Base-by-base conservation (phyloP, 257 asterid species). In the Lycium barbarum region DNA sequence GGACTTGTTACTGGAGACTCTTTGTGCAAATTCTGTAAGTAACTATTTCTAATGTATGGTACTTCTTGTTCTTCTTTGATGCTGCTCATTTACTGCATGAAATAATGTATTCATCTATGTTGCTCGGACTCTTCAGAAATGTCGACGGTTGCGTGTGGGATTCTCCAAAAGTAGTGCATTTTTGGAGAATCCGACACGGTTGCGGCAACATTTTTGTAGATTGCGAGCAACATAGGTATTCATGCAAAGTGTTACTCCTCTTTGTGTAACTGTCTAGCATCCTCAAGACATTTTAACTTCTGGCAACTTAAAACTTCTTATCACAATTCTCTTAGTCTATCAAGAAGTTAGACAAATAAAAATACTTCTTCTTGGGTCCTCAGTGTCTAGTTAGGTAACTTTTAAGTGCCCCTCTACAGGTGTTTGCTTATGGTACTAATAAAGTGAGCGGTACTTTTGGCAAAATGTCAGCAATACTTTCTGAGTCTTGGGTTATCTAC, bases 21-120 rank as follows among this genome's bases (percentile, higher is more conserved):
- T 95, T 84, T 87, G 93, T 86, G 86, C 92, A 80, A 91, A 92
- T 85, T 82, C 97, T n/a, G 98, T 94, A 92, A 94, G 97, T 89
- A 78, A 65, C 22, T 59, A 45, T 83, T 62, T 51, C 65, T 40
- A 63, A 83, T 65, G 40, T 36, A 59, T 83, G 57, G 47, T 59
- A 67, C 53, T 83, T 83, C 22, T 40, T 36, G 26, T 12, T 57
- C 59, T 58, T 58, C 43, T 49, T 26, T 83, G 13, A 68, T 54
- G 80, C 63, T 68, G 81, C 70, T 61, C 35, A 11, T 63, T 74
- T 49, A 20, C 40, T 53, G 57, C 35, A 6, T 74, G 66, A 78
- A 53, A 12, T 13, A 74, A 49, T 51, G 62, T 13, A 12, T 49
- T 26, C 33, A 26, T 26, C 33, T 26, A 26, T 26, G 33, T 26